These are phyloP conservation scores for Collybiopsis luxurians DNA, from an alignment of 768 basidiomycete species.

Conservation along the genomic window DNA sequence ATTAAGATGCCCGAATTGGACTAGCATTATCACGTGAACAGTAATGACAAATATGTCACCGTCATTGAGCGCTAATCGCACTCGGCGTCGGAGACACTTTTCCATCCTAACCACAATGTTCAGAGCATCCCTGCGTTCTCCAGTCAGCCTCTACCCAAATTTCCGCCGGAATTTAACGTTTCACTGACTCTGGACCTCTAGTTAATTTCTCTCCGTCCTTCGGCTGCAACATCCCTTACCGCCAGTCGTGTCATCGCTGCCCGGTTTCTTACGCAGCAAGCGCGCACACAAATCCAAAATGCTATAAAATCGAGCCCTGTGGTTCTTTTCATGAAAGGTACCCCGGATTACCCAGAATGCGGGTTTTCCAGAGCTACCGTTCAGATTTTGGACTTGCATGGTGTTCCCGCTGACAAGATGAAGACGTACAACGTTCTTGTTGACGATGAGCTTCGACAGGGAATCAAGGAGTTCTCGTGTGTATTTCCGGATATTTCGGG, in stretches of 20 bases:
- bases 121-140: slow-evolving; percentile 40
- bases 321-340: slow-evolving; percentile 99
- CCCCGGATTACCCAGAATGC: slow-evolving; percentile 80
- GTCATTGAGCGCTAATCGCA: no score
- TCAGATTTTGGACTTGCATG: slow-evolving; percentile 84
- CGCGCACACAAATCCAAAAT: slow-evolving; percentile 60
- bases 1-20: no score
- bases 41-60: no score
- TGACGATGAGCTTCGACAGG: slow-evolving; percentile 77
- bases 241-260: slow-evolving; percentile 17
- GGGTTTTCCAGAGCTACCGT: slow-evolving; percentile 95
- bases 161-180: background rate
- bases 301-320: slow-evolving; percentile 77
- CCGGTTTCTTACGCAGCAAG: slow-evolving; percentile 62
- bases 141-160: slow-evolving; percentile 34
- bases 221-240: slow-evolving; percentile 22
- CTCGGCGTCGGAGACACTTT: no score
- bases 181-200: slow-evolving; percentile 11
- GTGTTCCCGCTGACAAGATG: slow-evolving; percentile 77
- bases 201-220: slow-evolving; percentile 30
- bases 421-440: slow-evolving; percentile 89
- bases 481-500: slow-evolving; percentile 22
- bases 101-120: slow-evolving; percentile 47
- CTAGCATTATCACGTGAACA: no score
- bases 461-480: slow-evolving; percentile 97